Evolutionary conservation across 495 filamentous ascomycete genomes (phyloP), one percentile per base, ranked within the genome.

Genomic region (Penicillium coprophilum): DNA sequence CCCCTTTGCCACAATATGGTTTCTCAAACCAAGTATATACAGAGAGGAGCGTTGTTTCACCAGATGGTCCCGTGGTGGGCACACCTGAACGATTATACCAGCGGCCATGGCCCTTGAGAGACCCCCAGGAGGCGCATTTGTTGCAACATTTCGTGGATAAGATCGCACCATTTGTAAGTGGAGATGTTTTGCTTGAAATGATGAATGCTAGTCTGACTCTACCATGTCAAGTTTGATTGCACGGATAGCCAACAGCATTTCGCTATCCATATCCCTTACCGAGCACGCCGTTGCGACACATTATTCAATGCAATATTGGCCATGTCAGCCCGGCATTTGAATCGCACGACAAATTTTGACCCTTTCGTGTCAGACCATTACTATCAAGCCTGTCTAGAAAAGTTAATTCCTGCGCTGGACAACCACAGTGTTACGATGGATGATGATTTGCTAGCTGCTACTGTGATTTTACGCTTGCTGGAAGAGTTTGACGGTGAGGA

Each of bases 301-400:
- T 66, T 87, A 7, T 67, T 84, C 38, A 82, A 84, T 46, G 82
- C 84, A 39, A 81, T 86, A 11, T 75, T 85, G 53, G 81, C 84
- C 9, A 66, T 85, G 24, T 80, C 84, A 2, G 79, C 80, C 3
- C 69, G 79, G 11, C 82, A 87, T 61, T 58, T 83, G 40, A 79
- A 76, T 40, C 72, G 78, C 20, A 80, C 75, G 0, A 65, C 68
- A 21, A 61, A 66, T 11, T 78, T 77, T 41, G 78, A 82, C 48
- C 66, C 73, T 3, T 67, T 76, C 7, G 71, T 74, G 13, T 77
- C 77, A 2, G 75, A 77, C 47, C 64, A 68, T 31, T 84, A 83
- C 56, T 74, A 80, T 38, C 69, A 77, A 4, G 71, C 75, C 20
- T 84, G 83, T 50, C 65, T 83, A 6, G 73, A 74, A 19, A 60